Evolutionary conservation across 2,329 filamentous ascomycete genomes (phyloP).

Genomic region (Aspergillus melleus): DNA sequence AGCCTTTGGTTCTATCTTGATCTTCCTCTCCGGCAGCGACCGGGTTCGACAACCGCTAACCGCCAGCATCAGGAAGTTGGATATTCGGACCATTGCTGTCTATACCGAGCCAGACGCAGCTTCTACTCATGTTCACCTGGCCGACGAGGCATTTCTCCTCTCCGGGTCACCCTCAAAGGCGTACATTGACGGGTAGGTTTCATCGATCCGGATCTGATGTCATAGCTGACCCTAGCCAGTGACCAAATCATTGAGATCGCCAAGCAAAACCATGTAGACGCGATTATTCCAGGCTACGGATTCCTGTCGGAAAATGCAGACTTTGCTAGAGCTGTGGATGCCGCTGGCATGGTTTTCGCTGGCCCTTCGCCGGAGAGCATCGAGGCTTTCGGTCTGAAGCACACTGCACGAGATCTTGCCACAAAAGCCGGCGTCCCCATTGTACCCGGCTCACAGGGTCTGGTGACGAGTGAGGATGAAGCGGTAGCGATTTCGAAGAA

Average conservation of each 20-base stretch:
- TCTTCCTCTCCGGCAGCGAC: not conserved
- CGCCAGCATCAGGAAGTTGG: slow-evolving; percentile 35
- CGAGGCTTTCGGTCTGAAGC: slow-evolving; percentile 59
- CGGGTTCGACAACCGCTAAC: not conserved
- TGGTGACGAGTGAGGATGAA: slow-evolving; percentile 50
- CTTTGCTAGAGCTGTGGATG: slow-evolving; percentile 56
- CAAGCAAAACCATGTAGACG: slow-evolving; percentile 50
- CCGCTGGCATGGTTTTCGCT: slow-evolving; percentile 59
- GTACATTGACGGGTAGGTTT: slow-evolving; percentile 47
- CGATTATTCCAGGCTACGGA: slow-evolving; percentile 67
- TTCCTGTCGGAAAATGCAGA: slow-evolving; percentile 65
- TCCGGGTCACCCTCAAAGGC: slow-evolving; percentile 49
- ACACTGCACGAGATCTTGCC: slow-evolving; percentile 57
- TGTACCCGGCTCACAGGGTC: slow-evolving; percentile 54
- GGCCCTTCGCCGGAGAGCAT: slow-evolving; percentile 59
- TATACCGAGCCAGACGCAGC: slow-evolving; percentile 58
- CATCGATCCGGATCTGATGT: not conserved
- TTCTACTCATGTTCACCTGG: slow-evolving; percentile 55
- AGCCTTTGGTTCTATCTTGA: not conserved
- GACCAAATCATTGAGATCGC: slow-evolving; percentile 53
- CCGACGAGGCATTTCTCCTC: slow-evolving; percentile 55
- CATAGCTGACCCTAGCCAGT: slow-evolving; percentile 6
- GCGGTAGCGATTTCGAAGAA: slow-evolving; percentile 45
- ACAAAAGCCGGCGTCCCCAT: slow-evolving; percentile 55
- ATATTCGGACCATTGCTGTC: slow-evolving; percentile 56